Base-by-base conservation (phyloP, 148 eudicot genomes). In the Talinum fruticosum region DNA sequence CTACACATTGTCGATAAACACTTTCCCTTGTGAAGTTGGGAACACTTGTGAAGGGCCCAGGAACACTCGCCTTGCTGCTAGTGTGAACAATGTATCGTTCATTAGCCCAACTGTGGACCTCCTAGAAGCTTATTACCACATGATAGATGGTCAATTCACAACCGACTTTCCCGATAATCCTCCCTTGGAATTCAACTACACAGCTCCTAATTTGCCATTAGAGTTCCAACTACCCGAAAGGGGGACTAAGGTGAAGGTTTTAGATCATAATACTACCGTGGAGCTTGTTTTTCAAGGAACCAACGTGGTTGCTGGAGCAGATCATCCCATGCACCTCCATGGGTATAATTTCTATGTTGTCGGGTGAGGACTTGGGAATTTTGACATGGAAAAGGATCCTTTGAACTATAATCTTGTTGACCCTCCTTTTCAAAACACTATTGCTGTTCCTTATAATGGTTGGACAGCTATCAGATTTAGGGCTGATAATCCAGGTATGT, bases 301-400 rank as follows among this genome's bases (percentile, higher is more conserved):
- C 13, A 84, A 16, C 67, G 68, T 84, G 8, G 75, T 75, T 34
- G 66, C 61, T 30, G 71, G 74, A 8, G 13, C 76, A 5, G 84
- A 84, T 67, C 86, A 84, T 72, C 86, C 86, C 0, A 84, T 84
- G 80, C 86, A 84, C 73, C 76, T 84, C 51, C 86, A 84, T 72
- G 86, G 86, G 26, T 61, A 81, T 1, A 81, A 73, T 41, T 84
- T 84, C 32, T 84, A 84, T 24, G 82, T 84, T 4, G 77, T 84
- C 44, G 84, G 84, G 28, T 49, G 21, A 0, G 84, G 86, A 54
- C 28, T 75, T 23, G 86, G 84, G 30, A 84, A 84, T 33, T 84
- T 84, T n/a, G 75, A 84, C 67, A 70, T 64, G 45, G 19, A 71
- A 10, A 78, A 62, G 38, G 79, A 78, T 49, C 84, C 86, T 5